A percentile compares a stretch with the other conserved stretches of the same genome.
These are phyloP conservation scores for Penicillium salamii DNA, from an alignment of 495 filamentous ascomycete species.

Conservation along the genomic window DNA sequence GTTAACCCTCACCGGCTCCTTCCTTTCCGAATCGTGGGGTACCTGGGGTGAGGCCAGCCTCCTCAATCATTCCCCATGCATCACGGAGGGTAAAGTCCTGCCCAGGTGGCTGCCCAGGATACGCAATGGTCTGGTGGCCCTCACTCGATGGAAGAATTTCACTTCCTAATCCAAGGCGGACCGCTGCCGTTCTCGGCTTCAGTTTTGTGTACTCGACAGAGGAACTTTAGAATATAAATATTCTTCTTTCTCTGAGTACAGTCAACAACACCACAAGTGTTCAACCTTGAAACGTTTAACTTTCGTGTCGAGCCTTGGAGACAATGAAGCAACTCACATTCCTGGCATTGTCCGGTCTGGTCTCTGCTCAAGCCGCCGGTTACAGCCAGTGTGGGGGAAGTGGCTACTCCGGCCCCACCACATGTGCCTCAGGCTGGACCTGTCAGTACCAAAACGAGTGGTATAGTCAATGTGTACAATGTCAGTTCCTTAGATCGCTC, in stretches of 20 bases:
- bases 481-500: no score
- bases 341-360: slow-evolving; percentile 20
- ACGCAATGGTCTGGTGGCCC: neutral
- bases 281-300: no score
- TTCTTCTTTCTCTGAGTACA: no score
- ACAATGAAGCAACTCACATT: slow-evolving; percentile 8
- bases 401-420: slow-evolving; percentile 24
- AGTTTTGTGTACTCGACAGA: no score
- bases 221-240: no score
- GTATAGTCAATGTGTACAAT: slow-evolving; percentile 37
- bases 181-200: slow-evolving; percentile 3
- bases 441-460: slow-evolving; percentile 34
- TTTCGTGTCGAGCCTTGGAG: no score
- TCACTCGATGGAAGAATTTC: neutral
- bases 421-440: slow-evolving; percentile 29
- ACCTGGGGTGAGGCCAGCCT: no score
- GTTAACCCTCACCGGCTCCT: neutral
- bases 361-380: slow-evolving; percentile 22
- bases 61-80: slow-evolving; percentile 19
- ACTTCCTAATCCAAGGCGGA: slow-evolving; percentile 12
- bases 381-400: slow-evolving; percentile 38
- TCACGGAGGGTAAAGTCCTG: slow-evolving; percentile 8
- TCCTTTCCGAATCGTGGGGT: neutral
- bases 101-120: neutral
- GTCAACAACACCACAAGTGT: no score